These are phyloP conservation scores for Cystobasidium sp. DNA, from an alignment of 1,284 basidiomycete genomes.

Conservation along the genomic window DNA sequence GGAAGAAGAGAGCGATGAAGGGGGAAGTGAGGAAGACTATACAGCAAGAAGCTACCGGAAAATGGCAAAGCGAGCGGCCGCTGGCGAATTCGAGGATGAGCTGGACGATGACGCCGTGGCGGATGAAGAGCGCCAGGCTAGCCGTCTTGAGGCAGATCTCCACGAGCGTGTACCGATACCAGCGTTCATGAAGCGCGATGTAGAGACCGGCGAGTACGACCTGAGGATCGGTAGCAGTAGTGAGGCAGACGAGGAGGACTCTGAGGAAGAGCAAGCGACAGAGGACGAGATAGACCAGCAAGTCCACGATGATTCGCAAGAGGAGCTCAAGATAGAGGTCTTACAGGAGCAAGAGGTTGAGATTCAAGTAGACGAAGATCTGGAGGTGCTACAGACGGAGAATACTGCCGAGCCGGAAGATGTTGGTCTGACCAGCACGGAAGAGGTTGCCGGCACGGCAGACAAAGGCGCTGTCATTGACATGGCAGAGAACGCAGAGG, in stretches of 20 bases:
- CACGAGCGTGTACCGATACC: slow-evolving; percentile 37
- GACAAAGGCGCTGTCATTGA: no score
- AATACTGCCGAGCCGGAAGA: neutral
- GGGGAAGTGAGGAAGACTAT: slow-evolving; percentile 1
- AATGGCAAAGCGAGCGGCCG: neutral
- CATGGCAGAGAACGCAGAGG: no score
- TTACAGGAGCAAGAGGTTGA: slow-evolving; percentile 3
- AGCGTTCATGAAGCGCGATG: slow-evolving; percentile 35
- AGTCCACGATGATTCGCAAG: neutral
- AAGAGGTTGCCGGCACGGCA: no score
- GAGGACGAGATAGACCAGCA: neutral
- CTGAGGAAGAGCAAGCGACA: slow-evolving; percentile 28
- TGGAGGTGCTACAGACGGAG: neutral
- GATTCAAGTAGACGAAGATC: neutral
- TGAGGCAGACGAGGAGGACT: slow-evolving; percentile 27
- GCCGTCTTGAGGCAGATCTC: neutral
- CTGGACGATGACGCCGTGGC: slow-evolving; percentile 32
- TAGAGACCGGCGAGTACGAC: slow-evolving; percentile 34
- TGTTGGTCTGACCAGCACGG: neutral
- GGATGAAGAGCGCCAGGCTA: slow-evolving; percentile 14
- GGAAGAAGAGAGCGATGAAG: slow-evolving; percentile 7
- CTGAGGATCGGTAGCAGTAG: slow-evolving; percentile 8
- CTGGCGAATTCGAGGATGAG: slow-evolving; percentile 38
- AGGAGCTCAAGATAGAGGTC: slow-evolving; percentile 1
- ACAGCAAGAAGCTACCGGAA: neutral